Base-by-base conservation (phyloP, 2,329 filamentous ascomycete species). In the Penicillium nordicum region DNA sequence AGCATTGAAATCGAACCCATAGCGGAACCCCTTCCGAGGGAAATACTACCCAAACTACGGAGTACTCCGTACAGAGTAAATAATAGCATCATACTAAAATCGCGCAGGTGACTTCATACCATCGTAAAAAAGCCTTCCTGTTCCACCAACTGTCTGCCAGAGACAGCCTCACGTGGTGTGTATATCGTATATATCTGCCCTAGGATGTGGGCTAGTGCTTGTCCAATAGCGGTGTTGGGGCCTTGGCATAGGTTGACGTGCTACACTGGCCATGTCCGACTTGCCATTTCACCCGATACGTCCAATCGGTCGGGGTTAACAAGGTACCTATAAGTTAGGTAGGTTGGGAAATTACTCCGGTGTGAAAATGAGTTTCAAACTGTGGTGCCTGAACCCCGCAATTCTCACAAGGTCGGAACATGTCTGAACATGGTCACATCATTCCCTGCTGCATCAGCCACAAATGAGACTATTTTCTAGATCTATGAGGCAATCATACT, bases 121-220 rank as follows among this genome's bases (percentile, higher is more conserved):
- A 27, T 43, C 41, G 41, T 11, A 10, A 18, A 27, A 9, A 3
- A 14, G 3, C 16, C 23, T n/a, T 27, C 14, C 29, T 11, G 10
- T 29, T 36, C 43, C 27, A 48, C 51, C 51, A 54, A 54, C 53
- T 38, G 36, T 45, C 40, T 44, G 40, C 21, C 53, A 55, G 53
- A 41, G 41, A 50, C 34, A 55, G 53, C 7, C 53, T 55, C 53
- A 55, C 53, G 53, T 55, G 53, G 47, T 52, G 47, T 52, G 10
- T 44, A 37, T 30, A 40, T 50, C 45, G 43, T 21, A 32, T 21
- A 32, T 45, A 32, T 45, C 29, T 38, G 40, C 9, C 42, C 50
- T 16, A 34, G 18, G 21, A 43, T 50, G 18, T 41, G 51, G 51
- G 23, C 21, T 48, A 12, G n/a, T 29, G 11, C 25, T 36, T 3